Evolutionary conservation across 192 early-diverging fungal genomes (phyloP).

Genomic region (Backusella psychrophila): DNA sequence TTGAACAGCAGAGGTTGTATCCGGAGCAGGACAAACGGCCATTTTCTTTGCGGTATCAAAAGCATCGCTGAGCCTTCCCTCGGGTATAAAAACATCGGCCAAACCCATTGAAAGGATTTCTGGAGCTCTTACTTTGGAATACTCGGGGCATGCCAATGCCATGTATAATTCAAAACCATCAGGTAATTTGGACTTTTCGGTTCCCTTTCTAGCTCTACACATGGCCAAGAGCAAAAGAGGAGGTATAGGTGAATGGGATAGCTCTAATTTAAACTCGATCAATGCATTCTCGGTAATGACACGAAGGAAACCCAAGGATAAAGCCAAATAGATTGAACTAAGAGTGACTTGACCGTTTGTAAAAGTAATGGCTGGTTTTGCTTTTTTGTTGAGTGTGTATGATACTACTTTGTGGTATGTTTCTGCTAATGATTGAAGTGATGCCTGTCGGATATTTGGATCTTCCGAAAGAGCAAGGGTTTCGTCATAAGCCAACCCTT

Average conservation of each 20-base stretch:
- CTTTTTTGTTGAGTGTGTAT: neutral
- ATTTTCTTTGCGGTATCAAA: conserved; percentile 37
- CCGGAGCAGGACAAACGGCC: conserved; percentile 45
- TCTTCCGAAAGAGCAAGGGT: neutral
- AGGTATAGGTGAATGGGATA: conserved; percentile 28
- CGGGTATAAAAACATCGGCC: conserved; percentile 47
- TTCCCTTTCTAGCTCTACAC: conserved; percentile 2
- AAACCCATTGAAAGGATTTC: conserved; percentile 44
- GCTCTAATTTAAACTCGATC: conserved; percentile 1
- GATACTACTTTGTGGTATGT: conserved; percentile 31
- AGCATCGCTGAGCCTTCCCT: conserved; percentile 37
- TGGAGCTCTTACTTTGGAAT: conserved; percentile 39
- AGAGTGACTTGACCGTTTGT: conserved; percentile 41
- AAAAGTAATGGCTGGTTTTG: conserved; percentile 31
- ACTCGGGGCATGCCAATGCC: conserved; percentile 37
- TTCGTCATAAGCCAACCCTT: conserved; percentile 35
- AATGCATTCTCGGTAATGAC: conserved; percentile 47
- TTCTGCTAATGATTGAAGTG: neutral
- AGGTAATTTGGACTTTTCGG: conserved; percentile 17
- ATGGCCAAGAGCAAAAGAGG: conserved; percentile 7
- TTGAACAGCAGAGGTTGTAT: conserved; percentile 40
- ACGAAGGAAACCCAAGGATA: conserved; percentile 31
- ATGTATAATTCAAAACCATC: conserved; percentile 39
- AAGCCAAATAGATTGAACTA: conserved; percentile 33
- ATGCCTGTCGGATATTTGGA: neutral